phyloP scores from a whole-genome alignment of 768 basidiomycete genomes.

The Hypholoma sublateritium region DNA sequence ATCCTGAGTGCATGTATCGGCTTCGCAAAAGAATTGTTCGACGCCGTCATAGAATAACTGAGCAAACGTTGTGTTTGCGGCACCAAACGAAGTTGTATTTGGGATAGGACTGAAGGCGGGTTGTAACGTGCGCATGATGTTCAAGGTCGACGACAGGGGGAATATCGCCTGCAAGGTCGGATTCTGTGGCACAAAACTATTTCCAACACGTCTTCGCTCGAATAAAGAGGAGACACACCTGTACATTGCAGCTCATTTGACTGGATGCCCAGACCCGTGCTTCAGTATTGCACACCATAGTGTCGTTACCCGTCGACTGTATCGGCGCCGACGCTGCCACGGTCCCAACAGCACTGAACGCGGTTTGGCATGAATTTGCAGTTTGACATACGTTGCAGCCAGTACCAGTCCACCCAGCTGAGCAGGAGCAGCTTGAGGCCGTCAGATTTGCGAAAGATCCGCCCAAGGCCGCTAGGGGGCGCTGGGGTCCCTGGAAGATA shows the following conservation, averaged over 20 bases:
- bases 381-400: conserved; percentile 81
- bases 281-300: conserved; percentile 68
- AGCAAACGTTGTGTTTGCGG: conserved; percentile 52
- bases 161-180: conserved; percentile 79
- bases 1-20: conserved; percentile 68
- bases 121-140: conserved; percentile 76
- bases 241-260: conserved; percentile 83
- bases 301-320: conserved; percentile 40
- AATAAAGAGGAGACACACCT: conserved; percentile 42
- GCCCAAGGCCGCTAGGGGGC: conserved; percentile 47
- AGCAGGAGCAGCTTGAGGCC: conserved; percentile 65
- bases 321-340: conserved; percentile 28
- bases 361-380: conserved; percentile 66
- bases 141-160: conserved; percentile 69
- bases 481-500: conserved; percentile 69
- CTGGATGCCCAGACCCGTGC: conserved; percentile 76
- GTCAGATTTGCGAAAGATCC: conserved; percentile 65
- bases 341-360: conserved; percentile 43
- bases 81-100: conserved; percentile 59
- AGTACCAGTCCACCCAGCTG: conserved; percentile 72
- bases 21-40: conserved; percentile 87
- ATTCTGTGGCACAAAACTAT: conserved; percentile 47
- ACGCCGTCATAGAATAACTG: conserved; percentile 79
- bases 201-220: background rate
- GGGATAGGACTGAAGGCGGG: conserved; percentile 68